phyloP scores from a whole-genome alignment of 164 flowering plant species.

The Berberis thunbergii region DNA sequence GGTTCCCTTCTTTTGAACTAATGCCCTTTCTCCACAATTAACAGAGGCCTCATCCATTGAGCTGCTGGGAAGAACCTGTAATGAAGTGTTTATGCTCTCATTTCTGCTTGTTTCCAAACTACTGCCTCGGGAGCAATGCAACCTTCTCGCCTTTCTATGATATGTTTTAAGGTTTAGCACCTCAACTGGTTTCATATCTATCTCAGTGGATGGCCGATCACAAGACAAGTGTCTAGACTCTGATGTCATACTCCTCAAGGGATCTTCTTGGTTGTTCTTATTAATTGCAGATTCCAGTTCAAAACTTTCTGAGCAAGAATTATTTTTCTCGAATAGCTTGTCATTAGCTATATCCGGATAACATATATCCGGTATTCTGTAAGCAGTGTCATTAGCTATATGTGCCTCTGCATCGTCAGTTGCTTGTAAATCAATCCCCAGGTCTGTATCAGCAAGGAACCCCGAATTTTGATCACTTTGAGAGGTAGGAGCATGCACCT shows the following conservation, averaged over 20 bases:
- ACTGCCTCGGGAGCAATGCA: background rate
- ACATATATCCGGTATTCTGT: background rate
- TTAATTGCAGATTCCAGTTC: background rate
- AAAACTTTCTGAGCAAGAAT: background rate
- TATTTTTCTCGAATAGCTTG: background rate
- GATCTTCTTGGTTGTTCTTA: conserved; percentile 1
- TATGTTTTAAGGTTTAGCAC: background rate
- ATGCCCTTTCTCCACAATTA: too few species aligned
- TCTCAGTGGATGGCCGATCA: background rate
- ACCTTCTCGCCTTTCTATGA: background rate
- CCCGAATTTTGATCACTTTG: too few species aligned
- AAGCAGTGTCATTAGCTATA: background rate
- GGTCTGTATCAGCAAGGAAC: too few species aligned
- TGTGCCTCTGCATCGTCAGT: background rate
- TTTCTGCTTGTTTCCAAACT: background rate
- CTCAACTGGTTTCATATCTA: background rate
- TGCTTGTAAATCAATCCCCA: background rate
- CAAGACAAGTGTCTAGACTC: background rate
- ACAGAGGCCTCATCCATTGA: too few species aligned
- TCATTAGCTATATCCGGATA: background rate
- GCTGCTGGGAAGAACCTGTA: too few species aligned
- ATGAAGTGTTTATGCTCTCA: too few species aligned
- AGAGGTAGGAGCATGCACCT: background rate
- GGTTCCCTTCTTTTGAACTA: too few species aligned
- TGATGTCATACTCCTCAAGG: background rate